Evolutionary conservation across 78 protist species (phyloP).

Genomic region (Dictyostelium intermedium): DNA sequence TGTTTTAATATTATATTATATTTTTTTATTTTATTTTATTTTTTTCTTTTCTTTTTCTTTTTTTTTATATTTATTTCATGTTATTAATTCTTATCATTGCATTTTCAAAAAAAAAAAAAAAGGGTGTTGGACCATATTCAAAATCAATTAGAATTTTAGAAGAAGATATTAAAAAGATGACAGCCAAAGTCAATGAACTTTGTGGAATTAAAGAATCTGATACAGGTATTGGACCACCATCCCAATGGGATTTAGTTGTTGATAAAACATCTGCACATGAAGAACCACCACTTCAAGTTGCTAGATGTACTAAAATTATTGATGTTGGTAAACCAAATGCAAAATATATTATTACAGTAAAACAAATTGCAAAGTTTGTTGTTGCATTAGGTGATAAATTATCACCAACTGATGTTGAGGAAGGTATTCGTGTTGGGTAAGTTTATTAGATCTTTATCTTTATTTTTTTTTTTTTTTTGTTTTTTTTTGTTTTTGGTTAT

Average conservation of each 20-base stretch:
- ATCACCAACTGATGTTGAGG: slow-evolving; percentile 99
- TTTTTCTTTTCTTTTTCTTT: no score
- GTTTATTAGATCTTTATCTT: no score
- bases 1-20: neutral
- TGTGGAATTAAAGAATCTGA: slow-evolving; percentile 98
- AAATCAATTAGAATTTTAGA: slow-evolving; percentile 84
- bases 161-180: slow-evolving; percentile 85
- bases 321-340: slow-evolving; percentile 90
- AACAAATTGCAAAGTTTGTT: slow-evolving; percentile 98
- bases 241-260: slow-evolving; percentile 97
- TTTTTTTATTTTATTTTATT: neutral
- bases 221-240: slow-evolving; percentile 99
- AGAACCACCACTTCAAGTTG: slow-evolving; percentile 98
- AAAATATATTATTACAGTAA: slow-evolving; percentile 97
- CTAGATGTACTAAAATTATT: slow-evolving; percentile 99
- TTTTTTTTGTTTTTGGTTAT: no score
- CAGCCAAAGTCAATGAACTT: slow-evolving; percentile 46
- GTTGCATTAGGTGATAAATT: slow-evolving; percentile 98
- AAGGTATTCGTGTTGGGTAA: slow-evolving; percentile 99
- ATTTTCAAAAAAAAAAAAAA: neutral
- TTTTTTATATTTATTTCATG: neutral
- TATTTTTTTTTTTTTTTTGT: no score
- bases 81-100: neutral
- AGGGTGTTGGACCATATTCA: slow-evolving; percentile 95
- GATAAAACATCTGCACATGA: slow-evolving; percentile 94